Percentiles rank a stretch among this genome's conserved stretches.
Conservation (phyloP, 257 asterid species). For the Ehretia macrophylla region DNA sequence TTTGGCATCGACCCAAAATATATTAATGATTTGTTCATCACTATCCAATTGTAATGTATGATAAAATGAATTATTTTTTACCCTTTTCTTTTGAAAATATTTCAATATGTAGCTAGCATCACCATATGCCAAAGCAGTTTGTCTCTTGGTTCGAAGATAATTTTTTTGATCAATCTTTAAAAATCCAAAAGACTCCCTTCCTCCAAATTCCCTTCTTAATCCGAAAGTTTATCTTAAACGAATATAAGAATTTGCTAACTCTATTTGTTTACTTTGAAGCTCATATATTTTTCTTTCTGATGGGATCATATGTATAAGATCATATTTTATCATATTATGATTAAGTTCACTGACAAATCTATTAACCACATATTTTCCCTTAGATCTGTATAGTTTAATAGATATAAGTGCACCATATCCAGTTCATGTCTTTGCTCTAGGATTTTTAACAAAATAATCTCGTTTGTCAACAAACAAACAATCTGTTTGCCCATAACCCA, state of each 20-base stretch:
- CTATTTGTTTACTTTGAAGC: background rate
- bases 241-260: background rate
- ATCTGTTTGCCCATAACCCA: no score
- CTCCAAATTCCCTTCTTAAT: background rate
- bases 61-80: background rate
- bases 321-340: no score
- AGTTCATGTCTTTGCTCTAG: no score
- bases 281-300: background rate
- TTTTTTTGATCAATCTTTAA: background rate
- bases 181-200: background rate
- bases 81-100: background rate
- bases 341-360: no score
- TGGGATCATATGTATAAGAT: background rate
- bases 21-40: background rate
- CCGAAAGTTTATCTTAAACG: background rate
- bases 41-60: background rate
- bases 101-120: background rate
- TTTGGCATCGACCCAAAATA: background rate
- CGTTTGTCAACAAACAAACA: no score
- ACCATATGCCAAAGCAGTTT: background rate
- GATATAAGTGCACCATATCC: no score
- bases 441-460: no score
- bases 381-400: no score
- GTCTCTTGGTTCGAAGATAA: background rate
- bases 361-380: no score